Percentiles rank a stretch among this genome's conserved stretches.
phyloP scores from a whole-genome alignment of 2,329 filamentous ascomycete species.

The Coccinonectria pachysandricola region DNA sequence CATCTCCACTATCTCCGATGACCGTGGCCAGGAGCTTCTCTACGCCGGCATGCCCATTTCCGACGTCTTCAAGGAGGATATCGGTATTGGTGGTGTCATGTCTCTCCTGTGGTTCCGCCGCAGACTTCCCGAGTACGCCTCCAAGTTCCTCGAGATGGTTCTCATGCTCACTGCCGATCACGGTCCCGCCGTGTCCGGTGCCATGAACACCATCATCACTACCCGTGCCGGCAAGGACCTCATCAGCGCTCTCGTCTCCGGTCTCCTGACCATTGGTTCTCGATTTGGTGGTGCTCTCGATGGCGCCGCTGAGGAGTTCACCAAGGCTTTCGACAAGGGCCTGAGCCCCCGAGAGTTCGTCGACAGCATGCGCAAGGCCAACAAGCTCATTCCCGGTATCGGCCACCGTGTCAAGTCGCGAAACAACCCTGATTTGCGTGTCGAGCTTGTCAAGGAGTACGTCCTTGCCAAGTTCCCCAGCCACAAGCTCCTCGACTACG shows the following conservation, averaged over 20 bases:
- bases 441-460: slow-evolving; percentile 98
- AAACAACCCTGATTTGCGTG: slow-evolving; percentile 99
- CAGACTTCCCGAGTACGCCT: slow-evolving; percentile 88
- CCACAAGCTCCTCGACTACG: slow-evolving; percentile 98
- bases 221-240: slow-evolving; percentile 98
- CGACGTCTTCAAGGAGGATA: slow-evolving; percentile 98
- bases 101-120: slow-evolving; percentile 99
- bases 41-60: slow-evolving; percentile 99
- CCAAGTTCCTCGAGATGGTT: slow-evolving; percentile 99
- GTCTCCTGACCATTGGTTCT: slow-evolving; percentile 96
- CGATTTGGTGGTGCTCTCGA: slow-evolving; percentile 98
- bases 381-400: slow-evolving; percentile 99
- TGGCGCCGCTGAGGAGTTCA: slow-evolving; percentile 96
- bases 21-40: slow-evolving; percentile 97
- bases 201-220: slow-evolving; percentile 99
- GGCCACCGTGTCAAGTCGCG: slow-evolving; percentile 99
- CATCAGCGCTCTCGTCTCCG: slow-evolving; percentile 87
- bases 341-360: slow-evolving; percentile 98
- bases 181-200: slow-evolving; percentile 96
- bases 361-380: slow-evolving; percentile 97
- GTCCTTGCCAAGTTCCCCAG: slow-evolving; percentile 94
- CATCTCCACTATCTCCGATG: slow-evolving; percentile 99
- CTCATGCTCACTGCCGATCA: slow-evolving; percentile 99
- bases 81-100: slow-evolving; percentile 99
- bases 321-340: slow-evolving; percentile 95